Percentiles rank a stretch among this genome's conserved stretches.
phyloP scores from a whole-genome alignment of 2,329 filamentous ascomycete species.

The Talaromyces amestolkiae region DNA sequence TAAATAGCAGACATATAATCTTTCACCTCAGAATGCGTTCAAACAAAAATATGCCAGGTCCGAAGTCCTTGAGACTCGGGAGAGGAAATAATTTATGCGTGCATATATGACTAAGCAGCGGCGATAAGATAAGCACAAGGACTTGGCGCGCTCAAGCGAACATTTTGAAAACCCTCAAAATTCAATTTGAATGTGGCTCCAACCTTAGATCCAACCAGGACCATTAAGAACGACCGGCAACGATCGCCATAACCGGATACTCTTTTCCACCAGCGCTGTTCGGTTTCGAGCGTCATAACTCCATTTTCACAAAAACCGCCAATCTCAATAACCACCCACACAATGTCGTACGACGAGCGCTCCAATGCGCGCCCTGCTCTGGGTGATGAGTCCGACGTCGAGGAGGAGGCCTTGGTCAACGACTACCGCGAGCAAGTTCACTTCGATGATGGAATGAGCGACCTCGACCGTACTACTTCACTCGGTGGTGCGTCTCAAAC shows the following conservation, averaged over 20 bases:
- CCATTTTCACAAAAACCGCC: slow-evolving; percentile 18
- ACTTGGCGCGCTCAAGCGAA: slow-evolving; percentile 26
- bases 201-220: slow-evolving; percentile 34
- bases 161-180: slow-evolving; percentile 47
- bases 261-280: background rate
- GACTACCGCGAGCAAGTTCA: slow-evolving; percentile 96
- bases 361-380: slow-evolving; percentile 43
- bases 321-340: slow-evolving; percentile 26
- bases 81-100: background rate
- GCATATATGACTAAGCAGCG: slow-evolving; percentile 36
- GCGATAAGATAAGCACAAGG: slow-evolving; percentile 49
- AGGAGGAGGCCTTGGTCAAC: slow-evolving; percentile 92
- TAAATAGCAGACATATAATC: background rate
- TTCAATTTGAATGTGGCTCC: slow-evolving; percentile 33
- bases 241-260: background rate
- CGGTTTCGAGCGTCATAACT: background rate
- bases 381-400: slow-evolving; percentile 85
- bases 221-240: background rate
- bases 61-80: background rate
- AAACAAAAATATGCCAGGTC: background rate
- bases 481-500: slow-evolving; percentile 69
- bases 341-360: slow-evolving; percentile 48
- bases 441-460: slow-evolving; percentile 81
- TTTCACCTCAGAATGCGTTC: background rate
- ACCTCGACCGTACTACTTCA: slow-evolving; percentile 72